Percentiles rank a stretch among this genome's conserved stretches.
These are phyloP conservation scores for Termitomyces sp. DNA, from an alignment of 768 basidiomycete species.

Conservation along the genomic window DNA sequence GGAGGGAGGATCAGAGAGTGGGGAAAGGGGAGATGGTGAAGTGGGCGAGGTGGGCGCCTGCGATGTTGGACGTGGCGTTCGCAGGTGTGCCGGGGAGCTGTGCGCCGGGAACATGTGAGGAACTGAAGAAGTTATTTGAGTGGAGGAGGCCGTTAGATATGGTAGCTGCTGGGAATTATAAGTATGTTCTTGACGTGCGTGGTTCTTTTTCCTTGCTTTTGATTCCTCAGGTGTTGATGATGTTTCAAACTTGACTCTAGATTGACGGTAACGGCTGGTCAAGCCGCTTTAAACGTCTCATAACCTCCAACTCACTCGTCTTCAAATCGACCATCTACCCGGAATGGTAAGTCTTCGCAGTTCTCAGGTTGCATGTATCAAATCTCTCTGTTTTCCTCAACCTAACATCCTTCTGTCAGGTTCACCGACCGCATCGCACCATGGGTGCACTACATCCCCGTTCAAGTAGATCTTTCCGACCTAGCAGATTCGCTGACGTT, in stretches of 20 bases:
- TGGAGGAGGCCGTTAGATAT: conserved; percentile 37
- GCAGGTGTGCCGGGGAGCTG: conserved; percentile 23
- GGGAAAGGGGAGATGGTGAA: conserved; percentile 26
- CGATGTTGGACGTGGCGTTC: conserved; percentile 56
- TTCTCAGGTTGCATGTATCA: neutral
- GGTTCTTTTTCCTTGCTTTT: conserved; percentile 7
- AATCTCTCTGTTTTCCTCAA: neutral
- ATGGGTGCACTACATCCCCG: conserved; percentile 73
- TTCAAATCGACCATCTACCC: conserved; percentile 65
- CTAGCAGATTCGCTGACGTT: neutral
- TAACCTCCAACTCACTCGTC: conserved; percentile 54
- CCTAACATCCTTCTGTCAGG: conserved; percentile 25
- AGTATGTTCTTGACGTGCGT: conserved; percentile 56
- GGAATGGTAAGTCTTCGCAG: conserved; percentile 46
- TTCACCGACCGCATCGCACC: conserved; percentile 50
- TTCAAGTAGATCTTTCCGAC: conserved; percentile 41
- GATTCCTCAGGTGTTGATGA: neutral
- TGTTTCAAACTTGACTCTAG: conserved; percentile 18
- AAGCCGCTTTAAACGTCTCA: conserved; percentile 57
- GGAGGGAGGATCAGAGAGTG: conserved; percentile 21
- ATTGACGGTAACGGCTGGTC: conserved; percentile 63
- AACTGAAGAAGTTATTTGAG: conserved; percentile 43
- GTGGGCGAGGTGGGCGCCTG: conserved; percentile 34
- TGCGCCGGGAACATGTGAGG: conserved; percentile 31
- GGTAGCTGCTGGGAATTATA: conserved; percentile 46